phyloP scores from a whole-genome alignment of 805 yeast species.

The Sporopachydermia lactativora region DNA sequence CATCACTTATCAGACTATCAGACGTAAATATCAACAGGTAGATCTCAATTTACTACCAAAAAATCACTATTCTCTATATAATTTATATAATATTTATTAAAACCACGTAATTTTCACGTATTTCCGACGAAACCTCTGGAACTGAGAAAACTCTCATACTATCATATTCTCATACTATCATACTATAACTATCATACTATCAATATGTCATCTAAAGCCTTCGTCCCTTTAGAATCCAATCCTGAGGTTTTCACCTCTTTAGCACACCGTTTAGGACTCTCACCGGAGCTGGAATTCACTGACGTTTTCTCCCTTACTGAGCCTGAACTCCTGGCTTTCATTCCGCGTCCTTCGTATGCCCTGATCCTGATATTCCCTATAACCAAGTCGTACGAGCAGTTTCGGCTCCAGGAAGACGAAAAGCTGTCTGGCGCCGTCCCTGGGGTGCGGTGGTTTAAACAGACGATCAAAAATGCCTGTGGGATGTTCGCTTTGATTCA shows the following conservation, averaged over 20 bases:
- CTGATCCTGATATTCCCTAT: conserved; percentile 76
- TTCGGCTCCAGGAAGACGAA: conserved; percentile 28
- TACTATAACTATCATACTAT: too few relatives aligned
- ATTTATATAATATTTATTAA: too few relatives aligned
- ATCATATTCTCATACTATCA: too few relatives aligned
- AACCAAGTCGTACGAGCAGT: conserved; percentile 42
- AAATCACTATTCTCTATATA: too few relatives aligned
- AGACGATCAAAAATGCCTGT: conserved; percentile 78
- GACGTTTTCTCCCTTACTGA: conserved; percentile 84
- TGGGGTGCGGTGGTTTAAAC: conserved; percentile 63
- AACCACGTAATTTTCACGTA: too few relatives aligned
- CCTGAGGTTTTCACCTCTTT: conserved; percentile 70
- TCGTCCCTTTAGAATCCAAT: conserved; percentile 77
- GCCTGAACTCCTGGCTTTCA: conserved; percentile 60
- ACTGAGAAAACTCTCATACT: too few relatives aligned
- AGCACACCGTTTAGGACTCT: conserved; percentile 54
- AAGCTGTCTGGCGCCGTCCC: conserved; percentile 11
- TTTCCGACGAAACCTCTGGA: too few relatives aligned
- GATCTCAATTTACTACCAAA: too few relatives aligned
- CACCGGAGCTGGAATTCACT: conserved; percentile 43
- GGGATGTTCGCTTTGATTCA: conserved; percentile 86
- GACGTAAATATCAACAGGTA: too few relatives aligned
- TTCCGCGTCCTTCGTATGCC: conserved; percentile 72
- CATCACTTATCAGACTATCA: too few relatives aligned
- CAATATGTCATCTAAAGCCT: not conserved